phyloP scores from a whole-genome alignment of 2,329 filamentous ascomycete genomes.

The Endocalyx cinctus region DNA sequence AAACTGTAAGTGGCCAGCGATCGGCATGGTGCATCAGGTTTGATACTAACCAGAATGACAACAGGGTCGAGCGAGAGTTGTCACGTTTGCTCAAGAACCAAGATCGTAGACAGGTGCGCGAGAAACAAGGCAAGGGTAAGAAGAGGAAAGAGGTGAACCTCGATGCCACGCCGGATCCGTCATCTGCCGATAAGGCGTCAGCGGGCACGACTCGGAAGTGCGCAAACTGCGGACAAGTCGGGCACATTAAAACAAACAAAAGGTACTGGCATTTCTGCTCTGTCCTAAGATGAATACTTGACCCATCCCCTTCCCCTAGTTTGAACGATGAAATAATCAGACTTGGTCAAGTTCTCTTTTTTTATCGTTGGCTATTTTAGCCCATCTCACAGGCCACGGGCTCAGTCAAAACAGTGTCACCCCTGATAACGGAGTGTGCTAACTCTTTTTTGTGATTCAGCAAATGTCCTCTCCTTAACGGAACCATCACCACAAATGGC shows the following conservation, averaged over 20 bases:
- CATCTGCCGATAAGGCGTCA: constrained; percentile 46
- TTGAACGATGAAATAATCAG: too few species aligned
- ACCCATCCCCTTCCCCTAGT: too few species aligned
- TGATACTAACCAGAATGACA: constrained; percentile 35
- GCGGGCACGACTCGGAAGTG: constrained; percentile 82
- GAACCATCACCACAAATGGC: constrained; percentile 64
- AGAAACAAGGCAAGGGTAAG: constrained; percentile 72
- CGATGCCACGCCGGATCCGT: constrained; percentile 47
- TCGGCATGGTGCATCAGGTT: constrained; percentile 2
- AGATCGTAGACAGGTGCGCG: constrained; percentile 81
- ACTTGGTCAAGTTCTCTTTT: too few species aligned
- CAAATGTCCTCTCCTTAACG: constrained; percentile 80
- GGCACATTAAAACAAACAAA: constrained; percentile 99
- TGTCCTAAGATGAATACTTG: too few species aligned
- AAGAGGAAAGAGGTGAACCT: constrained; percentile 38
- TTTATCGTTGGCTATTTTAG: too few species aligned
- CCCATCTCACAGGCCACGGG: too few species aligned
- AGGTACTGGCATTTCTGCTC: constrained; percentile 59
- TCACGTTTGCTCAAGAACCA: constrained; percentile 86
- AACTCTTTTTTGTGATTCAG: too few species aligned
- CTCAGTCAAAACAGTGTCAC: too few species aligned
- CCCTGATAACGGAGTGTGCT: too few species aligned
- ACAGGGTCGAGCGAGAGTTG: constrained; percentile 68
- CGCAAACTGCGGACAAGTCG: constrained; percentile 93
- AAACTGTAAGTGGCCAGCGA: constrained; percentile 26